Conservation (phyloP, 805 yeast species). For the Sungouiozyma intestinalis region DNA sequence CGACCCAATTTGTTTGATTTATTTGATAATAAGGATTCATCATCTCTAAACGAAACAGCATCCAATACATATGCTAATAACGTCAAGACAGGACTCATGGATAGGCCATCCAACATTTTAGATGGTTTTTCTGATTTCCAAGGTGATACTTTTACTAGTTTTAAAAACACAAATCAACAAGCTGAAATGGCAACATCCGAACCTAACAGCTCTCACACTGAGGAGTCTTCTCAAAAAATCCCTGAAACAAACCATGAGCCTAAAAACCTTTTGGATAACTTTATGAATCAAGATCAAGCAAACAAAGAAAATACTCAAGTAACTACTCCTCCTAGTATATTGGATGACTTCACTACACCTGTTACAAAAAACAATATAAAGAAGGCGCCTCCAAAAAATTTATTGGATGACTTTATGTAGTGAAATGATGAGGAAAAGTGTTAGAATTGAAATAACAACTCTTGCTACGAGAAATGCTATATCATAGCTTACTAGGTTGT, state of each 20-base stretch:
- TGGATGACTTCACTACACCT: slow-evolving; percentile 3
- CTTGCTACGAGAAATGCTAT: not conserved
- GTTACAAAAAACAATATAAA: not conserved
- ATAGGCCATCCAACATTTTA: slow-evolving; percentile 8
- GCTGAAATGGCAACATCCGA: too few relatives aligned
- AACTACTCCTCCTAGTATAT: slow-evolving; percentile 2
- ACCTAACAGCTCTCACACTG: too few relatives aligned
- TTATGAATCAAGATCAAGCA: not conserved
- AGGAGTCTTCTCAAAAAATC: not conserved
- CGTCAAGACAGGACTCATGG: not conserved
- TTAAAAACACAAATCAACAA: too few relatives aligned
- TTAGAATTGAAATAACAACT: not conserved
- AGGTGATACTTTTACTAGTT: too few relatives aligned
- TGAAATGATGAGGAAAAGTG: slow-evolving; percentile 4
- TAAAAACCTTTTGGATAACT: slow-evolving; percentile 6
- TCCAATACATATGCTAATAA: not conserved
- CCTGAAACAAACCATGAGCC: not conserved
- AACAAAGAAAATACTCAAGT: not conserved
- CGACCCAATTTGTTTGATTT: slow-evolving; percentile 25
- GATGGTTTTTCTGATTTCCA: slow-evolving; percentile 14
- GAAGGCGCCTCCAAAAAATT: slow-evolving; percentile 15
- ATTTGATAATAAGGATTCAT: slow-evolving; percentile 7
- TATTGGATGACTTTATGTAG: slow-evolving; percentile 28
- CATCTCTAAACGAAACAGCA: not conserved
- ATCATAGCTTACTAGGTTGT: not conserved